Evolutionary conservation across 768 basidiomycete species (phyloP).

Genomic region (Amyloporia xantha): DNA sequence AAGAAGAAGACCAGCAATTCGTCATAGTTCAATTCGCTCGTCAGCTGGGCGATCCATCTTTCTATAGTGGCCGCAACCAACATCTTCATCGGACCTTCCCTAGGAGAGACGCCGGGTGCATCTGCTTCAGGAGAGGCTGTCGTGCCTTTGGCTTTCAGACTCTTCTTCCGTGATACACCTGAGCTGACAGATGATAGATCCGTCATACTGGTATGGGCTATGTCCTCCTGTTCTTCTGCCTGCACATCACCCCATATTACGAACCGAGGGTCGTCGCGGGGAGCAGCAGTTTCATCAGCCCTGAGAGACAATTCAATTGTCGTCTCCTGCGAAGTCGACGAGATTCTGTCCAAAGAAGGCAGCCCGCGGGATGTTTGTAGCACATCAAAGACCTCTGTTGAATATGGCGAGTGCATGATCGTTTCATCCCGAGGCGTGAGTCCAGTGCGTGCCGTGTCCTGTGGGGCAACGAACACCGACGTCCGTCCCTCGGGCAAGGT

Average conservation of each 20-base stretch:
- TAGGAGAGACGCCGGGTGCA: slow-evolving; percentile 4
- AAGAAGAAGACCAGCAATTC: slow-evolving; percentile 88
- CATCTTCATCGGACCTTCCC: slow-evolving; percentile 35
- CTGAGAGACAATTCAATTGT: slow-evolving; percentile 67
- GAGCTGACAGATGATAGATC: slow-evolving; percentile 32
- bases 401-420: slow-evolving; percentile 53
- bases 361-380: slow-evolving; percentile 75
- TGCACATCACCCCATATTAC: slow-evolving; percentile 79
- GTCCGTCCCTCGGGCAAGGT: background rate
- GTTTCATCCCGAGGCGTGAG: slow-evolving; percentile 40
- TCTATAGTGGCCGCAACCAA: slow-evolving; percentile 90
- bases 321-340: slow-evolving; percentile 47
- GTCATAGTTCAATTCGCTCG: slow-evolving; percentile 80
- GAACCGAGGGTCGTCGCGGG: slow-evolving; percentile 84
- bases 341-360: slow-evolving; percentile 63
- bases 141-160: slow-evolving; percentile 19
- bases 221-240: slow-evolving; percentile 26
- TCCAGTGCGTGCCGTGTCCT: slow-evolving; percentile 14
- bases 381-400: slow-evolving; percentile 74
- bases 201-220: slow-evolving; percentile 34
- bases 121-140: background rate
- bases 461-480: slow-evolving; percentile 5
- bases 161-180: slow-evolving; percentile 30
- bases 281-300: slow-evolving; percentile 60
- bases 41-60: slow-evolving; percentile 88